Evolutionary conservation across 768 basidiomycete genomes (phyloP).

Genomic region (Pleurotus platypus): DNA sequence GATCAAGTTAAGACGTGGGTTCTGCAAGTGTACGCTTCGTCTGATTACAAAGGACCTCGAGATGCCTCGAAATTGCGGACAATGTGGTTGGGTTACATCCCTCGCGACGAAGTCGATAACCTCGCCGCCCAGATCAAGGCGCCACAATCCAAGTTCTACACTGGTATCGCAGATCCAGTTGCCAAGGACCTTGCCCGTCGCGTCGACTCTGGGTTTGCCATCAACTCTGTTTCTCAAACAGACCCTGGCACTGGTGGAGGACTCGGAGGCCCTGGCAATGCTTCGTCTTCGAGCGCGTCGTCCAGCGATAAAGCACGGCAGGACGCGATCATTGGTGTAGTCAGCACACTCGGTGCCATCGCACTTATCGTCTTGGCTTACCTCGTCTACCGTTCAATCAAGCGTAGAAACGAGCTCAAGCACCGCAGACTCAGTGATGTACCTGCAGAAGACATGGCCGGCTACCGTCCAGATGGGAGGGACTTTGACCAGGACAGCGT

Average conservation of each 20-base stretch:
- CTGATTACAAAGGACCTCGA: constrained; percentile 40
- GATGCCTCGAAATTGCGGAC: constrained; percentile 60
- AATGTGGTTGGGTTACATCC: constrained; percentile 71
- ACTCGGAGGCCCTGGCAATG: constrained; percentile 15
- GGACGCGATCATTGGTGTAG: constrained; percentile 90
- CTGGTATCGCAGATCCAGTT: constrained; percentile 36
- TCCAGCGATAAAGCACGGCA: constrained; percentile 51
- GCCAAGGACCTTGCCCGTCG: constrained; percentile 56
- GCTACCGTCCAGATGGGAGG: constrained; percentile 57
- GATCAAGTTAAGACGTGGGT: constrained; percentile 43
- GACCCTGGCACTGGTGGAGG: constrained; percentile 18
- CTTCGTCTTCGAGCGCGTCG: constrained; percentile 19
- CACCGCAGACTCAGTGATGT: constrained; percentile 72
- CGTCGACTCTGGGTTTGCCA: constrained; percentile 65
- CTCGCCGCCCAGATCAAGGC: constrained; percentile 67
- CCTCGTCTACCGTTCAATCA: constrained; percentile 67
- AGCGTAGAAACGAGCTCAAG: constrained; percentile 61
- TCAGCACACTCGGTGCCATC: constrained; percentile 76
- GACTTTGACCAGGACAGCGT: constrained; percentile 77
- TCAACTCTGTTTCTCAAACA: constrained; percentile 45
- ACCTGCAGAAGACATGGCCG: constrained; percentile 28
- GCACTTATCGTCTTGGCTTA: constrained; percentile 69
- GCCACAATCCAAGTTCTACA: constrained; percentile 63
- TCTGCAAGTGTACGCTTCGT: constrained; percentile 68
- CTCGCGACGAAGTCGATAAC: constrained; percentile 43